phyloP scores from a whole-genome alignment of 2,329 filamentous ascomycete genomes.

The Dissoconium aciculare region DNA sequence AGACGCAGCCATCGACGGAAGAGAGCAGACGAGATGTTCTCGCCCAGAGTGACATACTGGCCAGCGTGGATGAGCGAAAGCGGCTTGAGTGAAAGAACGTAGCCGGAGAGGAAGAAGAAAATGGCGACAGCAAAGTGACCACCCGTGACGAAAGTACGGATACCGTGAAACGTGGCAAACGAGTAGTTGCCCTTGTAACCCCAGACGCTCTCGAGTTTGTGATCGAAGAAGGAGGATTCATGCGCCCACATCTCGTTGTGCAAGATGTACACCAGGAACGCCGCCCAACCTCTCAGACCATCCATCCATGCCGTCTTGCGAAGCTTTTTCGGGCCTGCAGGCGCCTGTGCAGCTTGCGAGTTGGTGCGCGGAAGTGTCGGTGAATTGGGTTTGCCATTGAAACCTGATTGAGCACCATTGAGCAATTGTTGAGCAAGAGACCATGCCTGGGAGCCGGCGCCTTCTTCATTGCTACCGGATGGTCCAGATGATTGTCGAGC shows the following conservation, averaged over 20 bases:
- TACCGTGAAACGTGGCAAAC: constrained; percentile 39
- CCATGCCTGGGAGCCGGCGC: not conserved
- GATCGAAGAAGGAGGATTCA: constrained; percentile 24
- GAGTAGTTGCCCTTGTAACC: constrained; percentile 36
- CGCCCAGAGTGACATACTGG: constrained; percentile 20
- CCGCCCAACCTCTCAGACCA: constrained; percentile 51
- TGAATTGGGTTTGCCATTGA: too few relatives aligned
- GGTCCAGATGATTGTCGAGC: not conserved
- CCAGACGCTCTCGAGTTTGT: constrained; percentile 39
- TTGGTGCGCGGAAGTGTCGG: too few relatives aligned
- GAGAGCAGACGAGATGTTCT: constrained; percentile 34
- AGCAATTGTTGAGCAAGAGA: not conserved
- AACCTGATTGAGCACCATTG: not conserved
- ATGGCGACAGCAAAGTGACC: constrained; percentile 43
- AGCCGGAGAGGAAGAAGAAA: constrained; percentile 40
- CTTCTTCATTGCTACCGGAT: too few relatives aligned
- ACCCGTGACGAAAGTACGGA: constrained; percentile 47
- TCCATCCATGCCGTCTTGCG: constrained; percentile 47
- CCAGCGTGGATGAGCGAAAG: constrained; percentile 25
- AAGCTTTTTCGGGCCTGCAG: constrained; percentile 12
- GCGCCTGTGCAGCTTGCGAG: constrained; percentile 2
- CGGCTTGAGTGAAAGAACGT: constrained; percentile 37
- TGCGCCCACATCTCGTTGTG: constrained; percentile 46
- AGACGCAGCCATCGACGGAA: constrained; percentile 39
- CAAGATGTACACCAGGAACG: constrained; percentile 50